Evolutionary conservation across 768 basidiomycete species (phyloP), one percentile per base, ranked within the genome.

Genomic region (Termitomyces sp.): DNA sequence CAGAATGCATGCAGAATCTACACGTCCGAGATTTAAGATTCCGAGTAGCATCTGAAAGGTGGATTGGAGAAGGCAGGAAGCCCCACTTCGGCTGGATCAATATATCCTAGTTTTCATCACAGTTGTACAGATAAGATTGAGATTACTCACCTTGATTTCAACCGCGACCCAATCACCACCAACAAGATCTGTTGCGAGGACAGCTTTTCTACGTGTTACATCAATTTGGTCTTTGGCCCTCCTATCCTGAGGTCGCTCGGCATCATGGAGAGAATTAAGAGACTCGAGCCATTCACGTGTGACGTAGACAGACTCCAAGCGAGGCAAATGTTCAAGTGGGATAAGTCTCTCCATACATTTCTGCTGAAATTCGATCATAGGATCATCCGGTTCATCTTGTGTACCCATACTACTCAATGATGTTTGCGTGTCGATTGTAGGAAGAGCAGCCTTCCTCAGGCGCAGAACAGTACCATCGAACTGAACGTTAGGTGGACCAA

Each of bases 1-100:
- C 77, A 2, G 84, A 77, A 70, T 98, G 93, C 88, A 98, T 91
- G 69, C 93, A 95, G 71, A 93, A 95, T 62, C 96, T 83, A 75
- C 95, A 96, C 16, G 89, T 87, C 39, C 71, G 73, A 7, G 77
- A 77, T 77, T 98, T 98, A 63, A 85, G 71, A 1, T 66, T 58
- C 14, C 71, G 76, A 1, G 87, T 89, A 39, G 74, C 72, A 3
- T 76, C 64, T 6, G 93, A 88, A 37, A 95, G 76, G 71, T 88
- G 79, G 2, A 65, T 62, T 5, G 79, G 67, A 33, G 76, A 79
- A 2, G 96, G 94, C 39, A 98, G 72, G 71, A 99, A 97, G 3
- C 87, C 93, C 95, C 96, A 99, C 78, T 99, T 99, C 33, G 96
- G 96, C 96, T 97, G 67, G 27, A 32, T 16, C 43, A 18, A 48